Percentiles rank a stretch among this genome's conserved stretches.
Conservation (phyloP, 2,329 filamentous ascomycete genomes). For the Herpotrichia juniperi region DNA sequence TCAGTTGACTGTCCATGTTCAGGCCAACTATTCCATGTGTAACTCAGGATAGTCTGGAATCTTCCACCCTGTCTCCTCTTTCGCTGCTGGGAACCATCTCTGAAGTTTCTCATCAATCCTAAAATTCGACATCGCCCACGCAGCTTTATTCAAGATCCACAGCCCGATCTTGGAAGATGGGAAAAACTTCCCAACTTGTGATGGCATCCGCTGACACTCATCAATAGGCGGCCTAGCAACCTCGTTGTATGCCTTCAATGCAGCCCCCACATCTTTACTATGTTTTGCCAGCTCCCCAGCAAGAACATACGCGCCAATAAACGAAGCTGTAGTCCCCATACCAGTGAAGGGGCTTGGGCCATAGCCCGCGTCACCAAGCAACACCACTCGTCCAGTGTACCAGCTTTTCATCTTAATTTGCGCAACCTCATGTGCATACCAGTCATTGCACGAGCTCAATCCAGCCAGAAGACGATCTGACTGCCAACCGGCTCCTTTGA, state of each 20-base stretch:
- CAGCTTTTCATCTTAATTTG: slow-evolving; percentile 53
- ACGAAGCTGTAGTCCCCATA: slow-evolving; percentile 57
- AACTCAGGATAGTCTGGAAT: slow-evolving; percentile 46
- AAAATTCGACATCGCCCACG: slow-evolving; percentile 39
- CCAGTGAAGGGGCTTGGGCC: slow-evolving; percentile 56
- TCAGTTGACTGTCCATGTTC: too few species aligned
- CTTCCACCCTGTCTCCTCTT: slow-evolving; percentile 40
- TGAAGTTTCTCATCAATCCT: slow-evolving; percentile 41
- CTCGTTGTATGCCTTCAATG: slow-evolving; percentile 29
- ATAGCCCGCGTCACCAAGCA: slow-evolving; percentile 61
- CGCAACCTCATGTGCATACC: slow-evolving; percentile 52
- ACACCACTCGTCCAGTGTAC: slow-evolving; percentile 54
- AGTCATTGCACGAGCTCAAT: slow-evolving; percentile 48
- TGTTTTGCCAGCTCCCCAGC: slow-evolving; percentile 19
- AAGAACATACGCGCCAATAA: slow-evolving; percentile 42
- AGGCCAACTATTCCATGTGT: slow-evolving; percentile 6
- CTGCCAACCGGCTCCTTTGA: slow-evolving; percentile 54
- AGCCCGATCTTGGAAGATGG: slow-evolving; percentile 41
- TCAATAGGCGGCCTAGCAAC: slow-evolving; percentile 22
- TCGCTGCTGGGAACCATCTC: slow-evolving; percentile 38
- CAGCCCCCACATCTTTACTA: slow-evolving; percentile 16
- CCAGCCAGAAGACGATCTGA: slow-evolving; percentile 48
- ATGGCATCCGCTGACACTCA: slow-evolving; percentile 22
- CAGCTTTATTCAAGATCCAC: slow-evolving; percentile 34
- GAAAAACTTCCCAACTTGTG: slow-evolving; percentile 16